Base-by-base conservation (phyloP, 1,284 basidiomycete genomes). In the Fereydounia khargensis region DNA sequence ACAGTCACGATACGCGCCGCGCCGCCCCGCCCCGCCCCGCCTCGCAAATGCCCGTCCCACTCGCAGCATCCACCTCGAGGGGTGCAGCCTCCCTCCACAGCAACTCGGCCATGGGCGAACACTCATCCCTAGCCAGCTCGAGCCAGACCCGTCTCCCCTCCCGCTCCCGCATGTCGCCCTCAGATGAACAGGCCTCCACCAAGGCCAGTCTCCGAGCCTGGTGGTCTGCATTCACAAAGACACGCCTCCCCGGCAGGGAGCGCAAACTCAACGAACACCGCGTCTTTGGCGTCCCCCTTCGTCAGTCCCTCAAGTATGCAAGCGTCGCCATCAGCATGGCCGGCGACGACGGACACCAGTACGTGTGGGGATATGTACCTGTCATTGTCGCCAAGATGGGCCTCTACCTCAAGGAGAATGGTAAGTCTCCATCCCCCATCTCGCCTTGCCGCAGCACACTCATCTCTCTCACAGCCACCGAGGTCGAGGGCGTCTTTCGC, bases 361-460 rank as follows among this genome's bases (percentile, higher is more conserved):
- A 75, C 41, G 67, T 76, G 17, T 77, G 70, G 73, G 80, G 94
- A 2, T 90, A 88, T 74, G 89, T 98, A 33, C 94, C 95, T 8
- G 88, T 96, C 42, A 89, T 97, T 46, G 92, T 98, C 27, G 95
- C 92, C 46, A 95, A 96, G 77, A 95, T 91, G 85, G 90, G 73
- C 71, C 85, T 82, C 16, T 57, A 47, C 42, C 43, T 75, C 40
- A 75, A 75, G 39, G 70, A 73, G 42, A 69, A 74, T 39, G 70
- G 48, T 47, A 37, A 35, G 46, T 46, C 11, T 6, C 14, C 20
- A 41, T 28, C 38, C 22, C 10, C 20, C 9, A 9, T 27, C 16
- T 17, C 18, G n/a, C 4, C 27, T 20, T 4, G n/a, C n/a, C n/a
- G n/a, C n/a, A n/a, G n/a, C n/a, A 17, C 11, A 27, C 28, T 24